Percentiles rank a stretch among this genome's conserved stretches.
Conservation (phyloP, 2,329 filamentous ascomycete genomes). For the Calonectria leucothoes region DNA sequence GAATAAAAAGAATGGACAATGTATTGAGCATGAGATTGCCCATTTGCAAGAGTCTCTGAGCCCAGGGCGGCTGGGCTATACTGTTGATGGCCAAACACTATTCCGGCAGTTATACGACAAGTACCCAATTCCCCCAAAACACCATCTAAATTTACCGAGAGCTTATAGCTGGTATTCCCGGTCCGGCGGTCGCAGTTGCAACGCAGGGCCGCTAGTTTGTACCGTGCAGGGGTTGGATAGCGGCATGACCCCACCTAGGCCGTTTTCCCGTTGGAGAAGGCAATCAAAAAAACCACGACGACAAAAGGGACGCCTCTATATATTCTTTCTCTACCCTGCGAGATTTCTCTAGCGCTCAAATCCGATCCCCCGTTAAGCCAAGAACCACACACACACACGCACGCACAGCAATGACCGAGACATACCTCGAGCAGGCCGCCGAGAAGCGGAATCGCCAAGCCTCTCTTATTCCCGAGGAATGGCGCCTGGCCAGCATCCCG, state of each 20-base stretch:
- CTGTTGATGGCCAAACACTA: not conserved
- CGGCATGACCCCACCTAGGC: not conserved
- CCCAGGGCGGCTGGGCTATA: not conserved
- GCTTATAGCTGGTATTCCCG: not conserved
- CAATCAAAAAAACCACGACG: not conserved
- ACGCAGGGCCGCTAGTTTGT: not conserved
- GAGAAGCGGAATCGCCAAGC: conserved; percentile 10
- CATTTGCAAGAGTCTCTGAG: not conserved
- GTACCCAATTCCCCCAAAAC: not conserved
- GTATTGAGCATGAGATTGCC: not conserved
- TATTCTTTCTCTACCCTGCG: not conserved
- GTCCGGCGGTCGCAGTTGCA: not conserved
- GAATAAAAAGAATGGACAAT: not conserved
- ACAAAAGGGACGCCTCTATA: not conserved
- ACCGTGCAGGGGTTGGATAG: not conserved
- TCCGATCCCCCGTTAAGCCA: not conserved
- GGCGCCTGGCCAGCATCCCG: conserved; percentile 5
- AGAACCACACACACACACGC: no score
- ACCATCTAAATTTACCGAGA: not conserved
- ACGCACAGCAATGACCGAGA: not conserved
- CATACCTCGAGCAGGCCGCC: not conserved
- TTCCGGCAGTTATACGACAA: not conserved
- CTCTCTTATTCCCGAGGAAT: conserved; percentile 11
- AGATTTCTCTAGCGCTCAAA: not conserved
- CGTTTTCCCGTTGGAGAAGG: not conserved